Percentiles rank a stretch among this genome's conserved stretches.
Conservation (phyloP, 257 asterid species). For the Pogostemon cablin region DNA sequence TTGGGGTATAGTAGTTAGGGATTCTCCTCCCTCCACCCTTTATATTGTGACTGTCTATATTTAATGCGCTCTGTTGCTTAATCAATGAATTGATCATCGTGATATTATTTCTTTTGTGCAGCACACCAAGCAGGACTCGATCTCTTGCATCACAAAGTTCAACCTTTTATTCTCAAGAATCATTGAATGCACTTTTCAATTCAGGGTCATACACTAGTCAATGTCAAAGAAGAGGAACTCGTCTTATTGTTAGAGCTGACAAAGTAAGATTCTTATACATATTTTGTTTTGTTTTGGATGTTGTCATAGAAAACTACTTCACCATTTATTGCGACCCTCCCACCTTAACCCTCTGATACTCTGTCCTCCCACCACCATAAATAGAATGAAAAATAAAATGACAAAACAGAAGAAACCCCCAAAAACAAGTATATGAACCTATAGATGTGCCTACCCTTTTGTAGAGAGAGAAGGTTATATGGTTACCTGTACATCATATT, state of each 20-base stretch:
- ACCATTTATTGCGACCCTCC: not conserved
- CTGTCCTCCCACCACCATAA: not conserved
- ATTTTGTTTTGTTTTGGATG: not conserved
- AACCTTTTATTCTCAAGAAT: constrained; percentile 57
- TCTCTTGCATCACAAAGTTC: constrained; percentile 67
- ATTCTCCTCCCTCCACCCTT: not conserved
- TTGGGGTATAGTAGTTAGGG: not conserved
- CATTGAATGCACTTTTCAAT: constrained; percentile 56
- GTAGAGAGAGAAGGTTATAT: not conserved
- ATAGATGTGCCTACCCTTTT: not conserved
- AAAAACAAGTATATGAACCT: not conserved
- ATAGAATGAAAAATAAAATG: not conserved
- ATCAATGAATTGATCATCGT: constrained; percentile 15
- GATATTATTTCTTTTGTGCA: constrained; percentile 43
- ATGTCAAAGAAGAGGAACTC: constrained; percentile 59
- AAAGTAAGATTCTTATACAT: constrained; percentile 50
- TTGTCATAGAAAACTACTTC: constrained; percentile 3
- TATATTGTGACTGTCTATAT: not conserved
- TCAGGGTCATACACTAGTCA: constrained; percentile 45
- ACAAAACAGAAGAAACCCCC: not conserved
- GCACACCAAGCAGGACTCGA: constrained; percentile 60
- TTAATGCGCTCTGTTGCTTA: constrained; percentile 6
- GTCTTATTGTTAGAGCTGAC: constrained; percentile 82
- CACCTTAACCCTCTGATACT: not conserved
- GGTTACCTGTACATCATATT: not conserved